phyloP scores from a whole-genome alignment of 2,329 filamentous ascomycete genomes.

The Paecilomyces sp. region DNA sequence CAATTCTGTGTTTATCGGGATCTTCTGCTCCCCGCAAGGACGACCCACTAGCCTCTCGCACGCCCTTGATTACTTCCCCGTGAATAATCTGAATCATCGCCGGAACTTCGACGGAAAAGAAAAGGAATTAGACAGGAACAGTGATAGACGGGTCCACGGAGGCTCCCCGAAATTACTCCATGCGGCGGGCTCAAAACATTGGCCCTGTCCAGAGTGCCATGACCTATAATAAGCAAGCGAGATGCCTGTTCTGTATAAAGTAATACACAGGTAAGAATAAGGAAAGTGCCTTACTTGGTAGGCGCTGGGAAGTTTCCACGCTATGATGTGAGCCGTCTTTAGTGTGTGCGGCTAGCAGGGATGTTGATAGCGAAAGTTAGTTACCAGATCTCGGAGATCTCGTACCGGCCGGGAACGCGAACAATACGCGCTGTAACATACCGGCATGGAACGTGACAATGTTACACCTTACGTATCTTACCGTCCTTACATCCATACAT shows the following conservation, averaged over 20 bases:
- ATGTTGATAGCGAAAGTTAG: neutral
- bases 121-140: neutral
- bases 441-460: neutral
- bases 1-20: neutral
- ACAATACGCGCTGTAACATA: neutral
- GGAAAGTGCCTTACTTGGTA: neutral
- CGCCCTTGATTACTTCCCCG: neutral
- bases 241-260: neutral
- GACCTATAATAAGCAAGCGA: neutral
- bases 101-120: neutral
- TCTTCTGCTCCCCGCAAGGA: neutral
- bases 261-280: neutral
- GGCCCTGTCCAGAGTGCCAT: neutral
- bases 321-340: neutral
- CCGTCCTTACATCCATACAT: neutral
- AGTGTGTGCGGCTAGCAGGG: neutral
- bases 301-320: neutral
- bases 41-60: neutral
- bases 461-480: neutral
- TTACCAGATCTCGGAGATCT: neutral
- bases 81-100: neutral
- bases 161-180: neutral
- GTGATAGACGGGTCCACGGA: neutral
- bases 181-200: neutral
- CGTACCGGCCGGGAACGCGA: neutral